Conservation (phyloP, 2,329 filamentous ascomycete genomes). For the Pyrenochaeta sp. region DNA sequence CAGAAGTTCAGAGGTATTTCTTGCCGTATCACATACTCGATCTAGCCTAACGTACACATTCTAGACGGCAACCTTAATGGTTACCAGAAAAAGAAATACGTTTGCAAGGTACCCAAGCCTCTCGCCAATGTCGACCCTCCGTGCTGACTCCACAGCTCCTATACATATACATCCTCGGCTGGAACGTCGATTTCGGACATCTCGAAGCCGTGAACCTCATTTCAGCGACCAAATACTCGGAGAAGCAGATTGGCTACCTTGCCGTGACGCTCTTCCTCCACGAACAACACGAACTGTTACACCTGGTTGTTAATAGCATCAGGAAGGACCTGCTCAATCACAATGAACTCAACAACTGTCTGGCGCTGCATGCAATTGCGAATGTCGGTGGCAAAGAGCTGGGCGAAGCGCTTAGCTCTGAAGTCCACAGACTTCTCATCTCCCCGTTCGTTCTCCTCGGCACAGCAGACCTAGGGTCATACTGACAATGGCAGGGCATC, state of each 20-base stretch:
- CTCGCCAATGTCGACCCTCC: background rate
- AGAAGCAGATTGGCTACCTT: conserved; percentile 98
- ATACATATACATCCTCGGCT: conserved; percentile 98
- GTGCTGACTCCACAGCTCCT: conserved; percentile 66
- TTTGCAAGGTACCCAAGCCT: conserved; percentile 76
- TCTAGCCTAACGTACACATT: conserved; percentile 18
- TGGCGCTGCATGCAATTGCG: conserved; percentile 95
- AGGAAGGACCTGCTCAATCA: conserved; percentile 92
- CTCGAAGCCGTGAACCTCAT: conserved; percentile 98
- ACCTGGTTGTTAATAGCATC: conserved; percentile 98
- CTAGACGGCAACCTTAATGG: conserved; percentile 86
- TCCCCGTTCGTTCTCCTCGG: conserved; percentile 79
- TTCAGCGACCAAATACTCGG: conserved; percentile 95
- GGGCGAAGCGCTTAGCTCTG: conserved; percentile 89
- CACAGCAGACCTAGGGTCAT: no score
- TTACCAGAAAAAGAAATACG: conserved; percentile 99
- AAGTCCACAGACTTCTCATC: conserved; percentile 92
- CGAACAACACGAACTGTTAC: conserved; percentile 93
- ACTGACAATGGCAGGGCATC: conserved; percentile 66
- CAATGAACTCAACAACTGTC: conserved; percentile 96
- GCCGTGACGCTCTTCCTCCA: conserved; percentile 97
- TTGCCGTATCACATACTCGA: conserved; percentile 2
- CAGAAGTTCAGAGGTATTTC: conserved; percentile 89
- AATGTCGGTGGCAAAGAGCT: conserved; percentile 97
- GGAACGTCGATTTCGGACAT: conserved; percentile 99